These are phyloP conservation scores for Calycina herbarum DNA, from an alignment of 2,329 filamentous ascomycete species.

Conservation along the genomic window DNA sequence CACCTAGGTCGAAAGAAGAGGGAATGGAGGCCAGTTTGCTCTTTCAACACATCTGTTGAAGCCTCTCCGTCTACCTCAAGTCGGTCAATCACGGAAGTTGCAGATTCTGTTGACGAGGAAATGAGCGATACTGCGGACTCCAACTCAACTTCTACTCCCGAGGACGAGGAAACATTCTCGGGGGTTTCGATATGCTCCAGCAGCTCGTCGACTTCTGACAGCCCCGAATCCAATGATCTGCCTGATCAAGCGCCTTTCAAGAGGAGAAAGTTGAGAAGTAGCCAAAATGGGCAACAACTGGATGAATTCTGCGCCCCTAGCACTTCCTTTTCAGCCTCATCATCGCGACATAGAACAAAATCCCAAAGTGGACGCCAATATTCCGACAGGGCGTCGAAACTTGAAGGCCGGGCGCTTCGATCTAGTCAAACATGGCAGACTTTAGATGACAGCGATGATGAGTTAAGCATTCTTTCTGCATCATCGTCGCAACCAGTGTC, in stretches of 20 bases:
- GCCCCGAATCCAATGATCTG: not conserved
- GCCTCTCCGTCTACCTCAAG: no score
- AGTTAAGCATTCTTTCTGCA: constrained; percentile 31
- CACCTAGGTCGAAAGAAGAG: not conserved
- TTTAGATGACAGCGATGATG: constrained; percentile 36
- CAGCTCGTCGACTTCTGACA: not conserved
- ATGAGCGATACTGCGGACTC: constrained; percentile 7
- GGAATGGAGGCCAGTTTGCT: not conserved
- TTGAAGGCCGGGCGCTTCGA: constrained; percentile 22
- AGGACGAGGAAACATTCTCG: constrained; percentile 17
- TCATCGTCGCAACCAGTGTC: constrained; percentile 22
- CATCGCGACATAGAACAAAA: constrained; percentile 7
- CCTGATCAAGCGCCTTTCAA: not conserved
- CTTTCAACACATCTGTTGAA: not conserved
- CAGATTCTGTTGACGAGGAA: constrained; percentile 1
- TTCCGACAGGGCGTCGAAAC: constrained; percentile 22
- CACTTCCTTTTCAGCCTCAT: constrained; percentile 17
- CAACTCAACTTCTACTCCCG: constrained; percentile 3
- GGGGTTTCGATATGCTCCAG: constrained; percentile 11
- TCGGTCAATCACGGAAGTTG: not conserved
- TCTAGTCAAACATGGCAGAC: constrained; percentile 27
- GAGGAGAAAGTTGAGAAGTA: constrained; percentile 2
- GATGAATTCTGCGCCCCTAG: not conserved
- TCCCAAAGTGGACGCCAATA: not conserved
- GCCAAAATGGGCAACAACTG: not conserved